Conservation (phyloP, 228 moss, liverwort and hornwort species). For the Sphagnum fallax region DNA sequence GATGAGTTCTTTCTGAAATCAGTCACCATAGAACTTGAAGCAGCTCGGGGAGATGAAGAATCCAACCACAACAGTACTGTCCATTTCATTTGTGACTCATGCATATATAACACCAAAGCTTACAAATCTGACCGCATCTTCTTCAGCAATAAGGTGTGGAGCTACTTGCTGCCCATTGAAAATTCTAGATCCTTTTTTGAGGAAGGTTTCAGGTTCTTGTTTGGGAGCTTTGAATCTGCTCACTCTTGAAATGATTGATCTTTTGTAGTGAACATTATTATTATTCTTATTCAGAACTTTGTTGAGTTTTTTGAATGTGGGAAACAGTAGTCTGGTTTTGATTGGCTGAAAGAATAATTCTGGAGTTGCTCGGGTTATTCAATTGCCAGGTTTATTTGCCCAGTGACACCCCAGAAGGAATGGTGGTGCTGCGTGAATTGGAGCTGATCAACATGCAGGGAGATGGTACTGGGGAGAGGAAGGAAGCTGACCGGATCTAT, state of each 20-base stretch:
- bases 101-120: constrained; percentile 43
- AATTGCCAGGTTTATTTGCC: constrained; percentile 54
- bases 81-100: constrained; percentile 63
- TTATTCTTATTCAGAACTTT: background rate
- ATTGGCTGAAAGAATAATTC: too few relatives aligned
- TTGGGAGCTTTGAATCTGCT: background rate
- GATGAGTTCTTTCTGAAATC: constrained; percentile 73
- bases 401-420: constrained; percentile 51
- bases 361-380: too few relatives aligned
- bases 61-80: constrained; percentile 15
- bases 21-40: constrained; percentile 39
- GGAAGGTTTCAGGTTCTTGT: background rate
- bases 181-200: background rate
- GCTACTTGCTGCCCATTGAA: too few relatives aligned
- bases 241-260: background rate
- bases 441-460: constrained; percentile 57
- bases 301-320: too few relatives aligned
- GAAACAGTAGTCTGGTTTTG: background rate
- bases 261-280: background rate
- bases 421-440: constrained; percentile 43
- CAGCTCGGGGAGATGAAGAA: too few relatives aligned
- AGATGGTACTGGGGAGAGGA: constrained; percentile 51
- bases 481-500: constrained; percentile 67
- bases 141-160: constrained; percentile 69
- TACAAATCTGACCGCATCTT: constrained; percentile 43